Conservation (phyloP, 139 green algal species). For the Chlamydomonas sp. region DNA sequence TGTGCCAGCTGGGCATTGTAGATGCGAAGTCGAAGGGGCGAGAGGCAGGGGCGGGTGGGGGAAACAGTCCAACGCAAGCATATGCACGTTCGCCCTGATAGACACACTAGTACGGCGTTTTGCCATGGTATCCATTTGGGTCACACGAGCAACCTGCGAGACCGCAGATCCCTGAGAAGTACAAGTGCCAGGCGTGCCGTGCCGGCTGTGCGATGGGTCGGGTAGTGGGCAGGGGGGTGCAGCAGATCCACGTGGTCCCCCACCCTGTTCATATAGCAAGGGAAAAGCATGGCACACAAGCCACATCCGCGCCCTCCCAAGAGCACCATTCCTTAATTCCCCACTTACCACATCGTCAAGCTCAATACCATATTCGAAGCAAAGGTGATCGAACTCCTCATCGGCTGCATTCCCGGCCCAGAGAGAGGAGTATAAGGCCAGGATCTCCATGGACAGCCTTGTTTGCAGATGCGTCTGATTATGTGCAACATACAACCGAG, state of each 20-base stretch:
- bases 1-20: background rate
- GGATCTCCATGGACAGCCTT: background rate
- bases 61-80: background rate
- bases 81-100: background rate
- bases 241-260: no score
- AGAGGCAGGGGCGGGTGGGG: background rate
- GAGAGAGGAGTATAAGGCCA: background rate
- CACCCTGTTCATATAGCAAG: no score
- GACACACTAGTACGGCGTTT: no score
- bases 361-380: slow-evolving; percentile 99
- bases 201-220: no score
- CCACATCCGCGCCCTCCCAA: background rate
- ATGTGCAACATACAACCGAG: background rate
- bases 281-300: background rate
- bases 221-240: no score
- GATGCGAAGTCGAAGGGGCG: background rate
- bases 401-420: slow-evolving; percentile 78
- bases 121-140: no score
- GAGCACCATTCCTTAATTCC: background rate
- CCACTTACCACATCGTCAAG: slow-evolving; percentile 95
- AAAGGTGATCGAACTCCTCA: slow-evolving; percentile 97
- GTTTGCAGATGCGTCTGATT: background rate
- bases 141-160: no score
- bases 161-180: no score
- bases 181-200: no score